phyloP scores from a whole-genome alignment of 768 basidiomycete species.

The Mycena alexandri region DNA sequence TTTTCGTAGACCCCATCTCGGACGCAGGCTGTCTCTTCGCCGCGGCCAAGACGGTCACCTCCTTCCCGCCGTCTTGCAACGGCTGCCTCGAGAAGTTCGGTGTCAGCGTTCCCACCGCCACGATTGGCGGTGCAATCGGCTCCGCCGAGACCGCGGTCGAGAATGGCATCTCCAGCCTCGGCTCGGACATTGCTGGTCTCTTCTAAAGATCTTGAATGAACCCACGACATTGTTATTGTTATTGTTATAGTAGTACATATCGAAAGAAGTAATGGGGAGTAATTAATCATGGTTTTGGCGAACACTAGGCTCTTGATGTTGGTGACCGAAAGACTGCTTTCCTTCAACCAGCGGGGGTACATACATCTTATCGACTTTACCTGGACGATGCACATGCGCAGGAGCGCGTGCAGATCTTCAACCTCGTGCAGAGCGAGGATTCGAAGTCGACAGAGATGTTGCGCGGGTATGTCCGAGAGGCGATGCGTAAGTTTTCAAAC shows the following conservation, averaged over 20 bases:
- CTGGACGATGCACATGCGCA: constrained; percentile 55
- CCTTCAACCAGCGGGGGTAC: constrained; percentile 50
- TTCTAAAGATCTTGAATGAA: not conserved
- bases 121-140: not conserved
- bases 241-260: too few relatives aligned
- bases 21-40: constrained; percentile 35
- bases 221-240: too few relatives aligned
- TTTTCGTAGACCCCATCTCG: constrained; percentile 26
- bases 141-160: constrained; percentile 8
- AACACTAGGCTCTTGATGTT: too few relatives aligned
- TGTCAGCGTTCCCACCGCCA: not conserved
- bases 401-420: constrained; percentile 55
- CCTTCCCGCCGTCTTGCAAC: constrained; percentile 29
- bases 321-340: too few relatives aligned
- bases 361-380: constrained; percentile 70
- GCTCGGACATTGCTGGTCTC: not conserved
- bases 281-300: too few relatives aligned
- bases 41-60: constrained; percentile 26
- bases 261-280: too few relatives aligned
- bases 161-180: constrained; percentile 11
- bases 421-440: constrained; percentile 50
- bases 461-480: constrained; percentile 65
- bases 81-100: constrained; percentile 31
- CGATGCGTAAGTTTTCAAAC: constrained; percentile 52
- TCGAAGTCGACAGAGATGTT: constrained; percentile 51